Percentiles rank a stretch among this genome's conserved stretches.
Conservation (phyloP, 768 basidiomycete species). For the Gelatoporia subvermispora region DNA sequence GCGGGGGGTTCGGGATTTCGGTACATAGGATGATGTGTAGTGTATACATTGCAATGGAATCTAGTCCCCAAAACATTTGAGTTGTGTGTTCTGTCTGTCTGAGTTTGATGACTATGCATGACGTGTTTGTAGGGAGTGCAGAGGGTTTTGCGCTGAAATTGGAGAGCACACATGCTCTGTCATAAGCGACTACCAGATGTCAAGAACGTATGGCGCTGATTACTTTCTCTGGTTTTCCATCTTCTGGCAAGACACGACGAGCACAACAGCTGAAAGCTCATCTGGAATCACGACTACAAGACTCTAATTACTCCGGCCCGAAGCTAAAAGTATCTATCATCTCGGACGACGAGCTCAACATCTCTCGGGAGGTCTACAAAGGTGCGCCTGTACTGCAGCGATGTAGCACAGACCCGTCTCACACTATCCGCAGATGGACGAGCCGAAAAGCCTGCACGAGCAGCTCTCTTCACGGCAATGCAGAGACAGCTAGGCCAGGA, state of each 20-base stretch:
- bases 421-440: slow-evolving; percentile 49
- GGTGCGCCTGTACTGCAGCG: slow-evolving; percentile 39
- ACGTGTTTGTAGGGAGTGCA: no score
- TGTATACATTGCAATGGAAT: no score
- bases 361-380: slow-evolving; percentile 66
- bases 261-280: slow-evolving; percentile 57
- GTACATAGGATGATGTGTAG: no score
- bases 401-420: not conserved
- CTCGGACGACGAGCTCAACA: slow-evolving; percentile 68
- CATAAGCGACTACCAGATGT: not conserved
- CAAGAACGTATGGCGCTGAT: slow-evolving; percentile 73
- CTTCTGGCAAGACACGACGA: slow-evolving; percentile 79
- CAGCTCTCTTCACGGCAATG: slow-evolving; percentile 74
- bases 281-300: slow-evolving; percentile 48
- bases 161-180: not conserved
- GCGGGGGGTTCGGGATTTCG: no score
- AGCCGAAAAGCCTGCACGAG: slow-evolving; percentile 87
- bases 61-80: no score
- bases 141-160: not conserved
- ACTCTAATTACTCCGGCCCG: slow-evolving; percentile 50
- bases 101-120: no score
- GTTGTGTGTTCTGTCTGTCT: no score
- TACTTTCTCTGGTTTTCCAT: slow-evolving; percentile 85
- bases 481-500: slow-evolving; percentile 68
- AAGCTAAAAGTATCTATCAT: slow-evolving; percentile 44